These are phyloP conservation scores for Tulasnella calospora DNA, from an alignment of 768 basidiomycete species.

Conservation along the genomic window DNA sequence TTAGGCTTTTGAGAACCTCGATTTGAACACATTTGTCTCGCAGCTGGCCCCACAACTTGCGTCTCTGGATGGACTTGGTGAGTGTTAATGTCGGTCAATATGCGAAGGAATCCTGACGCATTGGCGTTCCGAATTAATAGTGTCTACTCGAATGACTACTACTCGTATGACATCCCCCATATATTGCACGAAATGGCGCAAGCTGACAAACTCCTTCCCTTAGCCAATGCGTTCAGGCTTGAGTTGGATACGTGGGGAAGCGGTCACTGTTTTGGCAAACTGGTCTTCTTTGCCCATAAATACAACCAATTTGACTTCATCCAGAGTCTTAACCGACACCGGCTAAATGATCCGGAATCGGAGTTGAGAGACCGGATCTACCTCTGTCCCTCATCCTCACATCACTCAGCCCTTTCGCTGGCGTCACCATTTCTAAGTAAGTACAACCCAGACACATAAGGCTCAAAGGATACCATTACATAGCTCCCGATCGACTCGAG, in stretches of 20 bases:
- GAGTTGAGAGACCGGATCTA: neutral
- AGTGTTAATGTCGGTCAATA: neutral
- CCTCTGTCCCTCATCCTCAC: no score
- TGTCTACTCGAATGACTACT: neutral
- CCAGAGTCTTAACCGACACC: neutral
- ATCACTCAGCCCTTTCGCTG: neutral
- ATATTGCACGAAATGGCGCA: neutral
- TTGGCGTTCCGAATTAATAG: neutral
- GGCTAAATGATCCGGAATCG: neutral
- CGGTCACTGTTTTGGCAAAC: neutral
- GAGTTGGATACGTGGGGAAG: neutral
- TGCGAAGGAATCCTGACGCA: neutral
- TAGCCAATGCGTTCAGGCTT: neutral
- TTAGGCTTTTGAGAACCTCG: neutral
- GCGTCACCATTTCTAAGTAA: neutral
- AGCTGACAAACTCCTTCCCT: neutral
- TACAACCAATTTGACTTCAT: neutral
- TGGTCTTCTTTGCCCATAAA: neutral
- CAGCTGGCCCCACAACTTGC: neutral
- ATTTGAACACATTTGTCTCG: neutral
- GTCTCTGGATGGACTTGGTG: neutral
- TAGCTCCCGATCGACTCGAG: neutral
- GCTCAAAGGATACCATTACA: no score
- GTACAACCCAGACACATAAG: neutral
- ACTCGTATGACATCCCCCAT: neutral